Conservation (phyloP, 2,329 filamentous ascomycete species). For the Metarhizium rileyi region DNA sequence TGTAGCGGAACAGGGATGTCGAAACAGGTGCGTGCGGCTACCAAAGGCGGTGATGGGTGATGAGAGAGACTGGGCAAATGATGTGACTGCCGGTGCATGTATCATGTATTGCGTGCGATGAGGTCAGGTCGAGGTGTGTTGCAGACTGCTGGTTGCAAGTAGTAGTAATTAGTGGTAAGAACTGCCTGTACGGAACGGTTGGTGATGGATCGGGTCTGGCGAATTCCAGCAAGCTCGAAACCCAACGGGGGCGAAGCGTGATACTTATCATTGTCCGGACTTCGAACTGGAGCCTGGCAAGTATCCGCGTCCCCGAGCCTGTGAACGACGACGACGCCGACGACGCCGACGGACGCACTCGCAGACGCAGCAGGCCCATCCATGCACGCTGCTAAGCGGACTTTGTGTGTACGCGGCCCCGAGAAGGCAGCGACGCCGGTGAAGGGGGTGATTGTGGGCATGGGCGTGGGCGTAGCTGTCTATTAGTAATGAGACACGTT, state of each 20-base stretch:
- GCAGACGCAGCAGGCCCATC: too few species aligned
- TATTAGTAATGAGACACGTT: slow-evolving; percentile 1
- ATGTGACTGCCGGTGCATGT: slow-evolving; percentile 13
- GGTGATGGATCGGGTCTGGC: slow-evolving; percentile 2
- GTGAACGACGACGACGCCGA: slow-evolving; percentile 9
- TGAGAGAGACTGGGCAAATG: slow-evolving; percentile 19
- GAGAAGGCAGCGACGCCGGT: slow-evolving; percentile 14
- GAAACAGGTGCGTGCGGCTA: slow-evolving; percentile 5
- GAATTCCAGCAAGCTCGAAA: slow-evolving; percentile 2
- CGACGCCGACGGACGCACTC: slow-evolving; percentile 11
- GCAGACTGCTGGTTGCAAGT: background rate
- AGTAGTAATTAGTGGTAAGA: too few species aligned
- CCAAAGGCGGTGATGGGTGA: slow-evolving; percentile 12
- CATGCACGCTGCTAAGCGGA: slow-evolving; percentile 20
- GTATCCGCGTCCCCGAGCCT: slow-evolving; percentile 1
- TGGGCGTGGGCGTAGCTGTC: slow-evolving; percentile 10
- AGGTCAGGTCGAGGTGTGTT: background rate
- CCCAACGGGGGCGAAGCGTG: slow-evolving; percentile 1
- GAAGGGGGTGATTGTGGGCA: too few species aligned
- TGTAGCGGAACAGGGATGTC: slow-evolving; percentile 16
- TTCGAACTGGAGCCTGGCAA: slow-evolving; percentile 5
- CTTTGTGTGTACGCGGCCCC: slow-evolving; percentile 23
- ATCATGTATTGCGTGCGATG: background rate
- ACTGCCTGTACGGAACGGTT: background rate
- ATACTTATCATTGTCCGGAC: slow-evolving; percentile 5